Evolutionary conservation across 2,329 filamentous ascomycete species (phyloP).

Genomic region (Tolypocladium ovalisporum): DNA sequence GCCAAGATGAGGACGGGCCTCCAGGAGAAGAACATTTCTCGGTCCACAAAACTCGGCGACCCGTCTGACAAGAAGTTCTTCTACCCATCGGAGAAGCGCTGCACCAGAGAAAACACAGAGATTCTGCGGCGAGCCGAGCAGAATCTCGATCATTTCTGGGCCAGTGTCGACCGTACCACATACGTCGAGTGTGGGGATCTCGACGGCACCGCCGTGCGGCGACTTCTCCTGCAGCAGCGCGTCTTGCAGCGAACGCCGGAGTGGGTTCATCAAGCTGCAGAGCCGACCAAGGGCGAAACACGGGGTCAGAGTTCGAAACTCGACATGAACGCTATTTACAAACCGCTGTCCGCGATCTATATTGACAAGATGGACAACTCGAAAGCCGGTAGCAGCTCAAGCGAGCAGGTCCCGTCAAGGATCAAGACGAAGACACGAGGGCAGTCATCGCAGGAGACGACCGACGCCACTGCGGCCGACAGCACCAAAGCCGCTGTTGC

Average conservation of each 20-base stretch:
- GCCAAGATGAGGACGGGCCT: conserved; percentile 6
- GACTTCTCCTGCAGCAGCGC: conserved; percentile 21
- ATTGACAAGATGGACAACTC: neutral
- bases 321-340: conserved; percentile 3
- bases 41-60: conserved; percentile 13
- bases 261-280: conserved; percentile 32
- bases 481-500: too few relatives aligned
- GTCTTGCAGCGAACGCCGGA: conserved; percentile 34
- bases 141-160: conserved; percentile 3
- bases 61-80: conserved; percentile 28
- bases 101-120: conserved; percentile 29
- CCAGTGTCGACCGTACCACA: neutral
- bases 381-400: neutral
- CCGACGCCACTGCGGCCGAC: neutral
- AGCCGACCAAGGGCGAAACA: neutral
- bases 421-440: conserved; percentile 11
- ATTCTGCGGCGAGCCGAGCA: neutral
- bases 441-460: neutral
- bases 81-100: conserved; percentile 31
- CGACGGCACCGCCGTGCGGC: conserved; percentile 2
- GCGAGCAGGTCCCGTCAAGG: conserved; percentile 3
- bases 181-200: neutral
- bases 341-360: conserved; percentile 14
- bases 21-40: conserved; percentile 5
- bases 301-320: neutral